These are phyloP conservation scores for Gynandropsis gynandra DNA, from an alignment of 345 rosid genomes.

Conservation along the genomic window DNA sequence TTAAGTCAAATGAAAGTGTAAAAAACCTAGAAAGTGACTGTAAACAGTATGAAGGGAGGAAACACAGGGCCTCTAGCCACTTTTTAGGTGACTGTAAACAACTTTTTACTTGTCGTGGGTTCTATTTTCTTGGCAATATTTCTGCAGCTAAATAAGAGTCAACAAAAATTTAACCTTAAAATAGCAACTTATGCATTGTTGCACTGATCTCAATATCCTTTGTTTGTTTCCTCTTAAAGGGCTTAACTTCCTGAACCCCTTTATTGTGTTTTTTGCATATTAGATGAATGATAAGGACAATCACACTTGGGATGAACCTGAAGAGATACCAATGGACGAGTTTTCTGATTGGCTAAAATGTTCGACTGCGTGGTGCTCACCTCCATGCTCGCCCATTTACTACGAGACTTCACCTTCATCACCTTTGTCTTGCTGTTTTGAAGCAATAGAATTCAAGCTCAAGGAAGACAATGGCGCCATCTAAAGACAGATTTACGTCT, in stretches of 20 bases:
- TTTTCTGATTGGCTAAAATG: slow-evolving; percentile 31
- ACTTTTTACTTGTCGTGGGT: too few relatives aligned
- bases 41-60: too few relatives aligned
- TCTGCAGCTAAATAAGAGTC: neutral
- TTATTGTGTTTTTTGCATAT: neutral
- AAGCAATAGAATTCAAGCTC: slow-evolving; percentile 37
- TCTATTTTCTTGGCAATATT: too few relatives aligned
- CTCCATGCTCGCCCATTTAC: slow-evolving; percentile 33
- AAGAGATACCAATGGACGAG: slow-evolving; percentile 35
- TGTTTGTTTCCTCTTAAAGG: neutral
- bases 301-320: slow-evolving; percentile 26
- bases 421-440: slow-evolving; percentile 33
- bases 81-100: neutral
- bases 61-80: neutral
- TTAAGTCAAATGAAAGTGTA: too few relatives aligned
- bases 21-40: too few relatives aligned
- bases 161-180: too few relatives aligned
- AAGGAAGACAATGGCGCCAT: slow-evolving; percentile 26
- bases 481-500: too few relatives aligned
- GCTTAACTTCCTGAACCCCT: neutral
- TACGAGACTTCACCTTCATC: slow-evolving; percentile 21
- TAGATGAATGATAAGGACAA: slow-evolving; percentile 30
- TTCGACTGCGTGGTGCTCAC: slow-evolving; percentile 30
- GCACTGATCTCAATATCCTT: neutral
- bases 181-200: neutral